Evolutionary conservation across 345 rosid species (phyloP), one percentile per base, ranked within the genome.

Genomic region (Angophora floribunda): DNA sequence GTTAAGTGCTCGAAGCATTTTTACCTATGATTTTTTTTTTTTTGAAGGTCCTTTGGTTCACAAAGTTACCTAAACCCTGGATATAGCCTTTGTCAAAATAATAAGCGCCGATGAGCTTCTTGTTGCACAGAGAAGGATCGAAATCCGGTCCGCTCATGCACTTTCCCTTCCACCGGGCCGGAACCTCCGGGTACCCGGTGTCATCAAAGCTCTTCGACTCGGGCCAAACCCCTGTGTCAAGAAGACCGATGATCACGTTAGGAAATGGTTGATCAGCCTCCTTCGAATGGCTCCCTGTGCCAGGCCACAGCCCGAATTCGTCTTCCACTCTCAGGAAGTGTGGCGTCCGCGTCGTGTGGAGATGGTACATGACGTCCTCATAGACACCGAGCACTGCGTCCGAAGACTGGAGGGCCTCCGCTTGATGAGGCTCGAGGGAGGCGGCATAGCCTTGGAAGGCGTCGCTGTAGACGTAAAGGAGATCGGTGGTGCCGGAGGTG

Each of bases 141-240:
- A 97, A 97, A 92, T 97, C 99, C 3, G 93, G 61, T 3, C 95
- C 97, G 1, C 95, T 89, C 63, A 94, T 96, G 85, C 99, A 97
- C 90, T 89, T 89, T 0, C 99, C 99, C 15, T 80, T 89, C 99
- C 99, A 96, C 78, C 89, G 90, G 3, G 92, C 78, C 1, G 98
- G 98, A 86, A 96, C 91, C 90, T 87, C 95, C 1, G 97, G 93
- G 96, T 96, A 94, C 4, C 92, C 96, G 0, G 91, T 50, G 78
- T 96, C 99, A 45, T 93, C 94, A 30, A 92, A 96, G 24, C 97
- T 94, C 85, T 90, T 92, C 1, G 96, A 95, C 87, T 96, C 99
- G 1, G 99, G 99, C 99, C 97, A 96, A 19, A 96, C 94, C 4
- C 99, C 96, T 0, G 97, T 95, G 75, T 95, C 99, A 0, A 97